These are phyloP conservation scores for Hypoxylon lienhwacheense DNA, from an alignment of 495 filamentous ascomycete genomes.

Conservation along the genomic window DNA sequence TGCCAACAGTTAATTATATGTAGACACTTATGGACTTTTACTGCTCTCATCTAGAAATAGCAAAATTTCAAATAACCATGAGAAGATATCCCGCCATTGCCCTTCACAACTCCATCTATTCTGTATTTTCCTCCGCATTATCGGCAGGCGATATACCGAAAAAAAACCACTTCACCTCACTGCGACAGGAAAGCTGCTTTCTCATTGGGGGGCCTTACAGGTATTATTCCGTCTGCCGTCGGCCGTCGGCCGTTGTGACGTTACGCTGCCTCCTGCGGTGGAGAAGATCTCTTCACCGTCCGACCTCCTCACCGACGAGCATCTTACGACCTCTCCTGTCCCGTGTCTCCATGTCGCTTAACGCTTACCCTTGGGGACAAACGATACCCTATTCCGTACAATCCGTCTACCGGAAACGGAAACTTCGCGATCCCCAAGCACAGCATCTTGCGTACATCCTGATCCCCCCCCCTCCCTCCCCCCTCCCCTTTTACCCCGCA, in stretches of 20 bases:
- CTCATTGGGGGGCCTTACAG: slow-evolving; percentile 15
- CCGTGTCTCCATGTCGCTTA: slow-evolving; percentile 7
- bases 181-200: no score
- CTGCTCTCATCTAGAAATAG: no score
- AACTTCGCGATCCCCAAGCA: slow-evolving; percentile 15
- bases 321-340: slow-evolving; percentile 2
- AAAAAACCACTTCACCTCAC: no score
- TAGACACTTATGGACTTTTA: no score
- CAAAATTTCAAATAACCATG: no score
- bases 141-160: slow-evolving; percentile 30
- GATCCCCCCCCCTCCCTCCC: no score
- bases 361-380: slow-evolving; percentile 4
- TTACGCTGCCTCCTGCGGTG: slow-evolving; percentile 10
- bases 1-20: no score
- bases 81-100: no score
- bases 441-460: slow-evolving; percentile 12
- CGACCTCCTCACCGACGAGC: slow-evolving; percentile 15
- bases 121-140: no score
- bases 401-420: slow-evolving; percentile 12
- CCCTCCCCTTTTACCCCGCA: slow-evolving; percentile 32
- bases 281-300: slow-evolving; percentile 11
- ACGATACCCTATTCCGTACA: slow-evolving; percentile 11
- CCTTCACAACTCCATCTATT: no score
- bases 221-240: slow-evolving; percentile 26
- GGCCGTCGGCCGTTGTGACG: slow-evolving; percentile 24